These are phyloP conservation scores for Diospyros kaki DNA, from an alignment of 148 eudicot genomes.

Conservation along the genomic window DNA sequence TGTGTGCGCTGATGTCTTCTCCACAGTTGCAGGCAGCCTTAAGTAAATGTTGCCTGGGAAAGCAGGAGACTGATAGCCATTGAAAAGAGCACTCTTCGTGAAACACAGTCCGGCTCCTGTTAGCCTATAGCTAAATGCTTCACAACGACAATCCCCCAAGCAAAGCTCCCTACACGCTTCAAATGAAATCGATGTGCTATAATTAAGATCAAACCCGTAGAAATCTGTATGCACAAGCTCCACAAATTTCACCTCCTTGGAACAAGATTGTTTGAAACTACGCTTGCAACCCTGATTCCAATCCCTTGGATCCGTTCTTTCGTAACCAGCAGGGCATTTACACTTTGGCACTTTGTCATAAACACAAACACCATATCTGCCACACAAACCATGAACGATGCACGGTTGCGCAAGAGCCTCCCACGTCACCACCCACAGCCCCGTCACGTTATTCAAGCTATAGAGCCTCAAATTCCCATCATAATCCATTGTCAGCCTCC, in stretches of 20 bases:
- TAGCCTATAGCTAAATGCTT: slow-evolving; percentile 46
- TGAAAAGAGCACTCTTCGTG: slow-evolving; percentile 44
- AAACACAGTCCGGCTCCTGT: slow-evolving; percentile 32
- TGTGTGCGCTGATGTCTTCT: slow-evolving; percentile 6
- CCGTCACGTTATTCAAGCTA: slow-evolving; percentile 40
- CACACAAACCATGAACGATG: slow-evolving; percentile 49
- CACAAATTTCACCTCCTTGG: slow-evolving; percentile 31
- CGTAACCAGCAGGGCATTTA: slow-evolving; percentile 42
- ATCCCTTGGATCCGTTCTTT: slow-evolving; percentile 29
- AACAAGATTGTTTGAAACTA: slow-evolving; percentile 25
- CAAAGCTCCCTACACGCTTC: slow-evolving; percentile 41
- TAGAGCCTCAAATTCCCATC: slow-evolving; percentile 59
- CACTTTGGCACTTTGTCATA: slow-evolving; percentile 39
- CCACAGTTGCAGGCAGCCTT: slow-evolving; percentile 33
- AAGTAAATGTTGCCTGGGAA: slow-evolving; percentile 36
- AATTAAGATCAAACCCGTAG: slow-evolving; percentile 47
- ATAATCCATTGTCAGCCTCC: slow-evolving; percentile 41
- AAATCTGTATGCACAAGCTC: slow-evolving; percentile 46
- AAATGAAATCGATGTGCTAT: slow-evolving; percentile 2
- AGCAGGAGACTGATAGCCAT: slow-evolving; percentile 28
- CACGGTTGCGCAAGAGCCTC: slow-evolving; percentile 40
- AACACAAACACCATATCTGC: slow-evolving; percentile 45
- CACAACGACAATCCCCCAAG: slow-evolving; percentile 36
- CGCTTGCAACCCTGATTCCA: slow-evolving; percentile 59
- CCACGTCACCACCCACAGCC: slow-evolving; percentile 42